Evolutionary conservation across 768 basidiomycete genomes (phyloP).

Genomic region (Leucocoprinus birnbaumii): DNA sequence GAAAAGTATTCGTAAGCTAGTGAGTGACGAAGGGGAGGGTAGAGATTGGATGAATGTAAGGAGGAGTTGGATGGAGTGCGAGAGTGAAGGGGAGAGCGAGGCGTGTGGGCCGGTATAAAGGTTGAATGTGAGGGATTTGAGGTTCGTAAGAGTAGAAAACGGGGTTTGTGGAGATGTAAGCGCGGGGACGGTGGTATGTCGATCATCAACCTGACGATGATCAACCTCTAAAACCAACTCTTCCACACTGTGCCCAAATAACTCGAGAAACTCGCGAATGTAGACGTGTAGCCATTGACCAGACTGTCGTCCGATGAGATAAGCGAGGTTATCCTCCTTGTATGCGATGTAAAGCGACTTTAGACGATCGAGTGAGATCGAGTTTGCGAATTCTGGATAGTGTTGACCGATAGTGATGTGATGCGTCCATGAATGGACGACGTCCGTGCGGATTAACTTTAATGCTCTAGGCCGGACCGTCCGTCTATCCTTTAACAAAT

Average conservation of each 20-base stretch:
- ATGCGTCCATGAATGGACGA: neutral
- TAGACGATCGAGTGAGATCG: neutral
- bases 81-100: too few relatives aligned
- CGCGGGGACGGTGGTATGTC: too few relatives aligned
- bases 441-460: neutral
- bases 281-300: neutral
- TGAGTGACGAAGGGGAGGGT: too few relatives aligned
- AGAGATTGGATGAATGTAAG: too few relatives aligned
- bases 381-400: neutral
- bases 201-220: too few relatives aligned
- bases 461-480: neutral
- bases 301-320: neutral
- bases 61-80: too few relatives aligned
- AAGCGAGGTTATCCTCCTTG: neutral
- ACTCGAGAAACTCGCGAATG: neutral
- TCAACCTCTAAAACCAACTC: slow-evolving; percentile 5
- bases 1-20: too few relatives aligned
- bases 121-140: too few relatives aligned
- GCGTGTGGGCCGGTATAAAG: too few relatives aligned
- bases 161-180: too few relatives aligned
- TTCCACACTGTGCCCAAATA: neutral
- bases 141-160: too few relatives aligned
- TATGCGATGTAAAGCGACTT: slow-evolving; percentile 3
- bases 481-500: neutral
- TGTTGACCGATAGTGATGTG: neutral